Evolutionary conservation across 768 basidiomycete genomes (phyloP).

Genomic region (Collybia sp.): DNA sequence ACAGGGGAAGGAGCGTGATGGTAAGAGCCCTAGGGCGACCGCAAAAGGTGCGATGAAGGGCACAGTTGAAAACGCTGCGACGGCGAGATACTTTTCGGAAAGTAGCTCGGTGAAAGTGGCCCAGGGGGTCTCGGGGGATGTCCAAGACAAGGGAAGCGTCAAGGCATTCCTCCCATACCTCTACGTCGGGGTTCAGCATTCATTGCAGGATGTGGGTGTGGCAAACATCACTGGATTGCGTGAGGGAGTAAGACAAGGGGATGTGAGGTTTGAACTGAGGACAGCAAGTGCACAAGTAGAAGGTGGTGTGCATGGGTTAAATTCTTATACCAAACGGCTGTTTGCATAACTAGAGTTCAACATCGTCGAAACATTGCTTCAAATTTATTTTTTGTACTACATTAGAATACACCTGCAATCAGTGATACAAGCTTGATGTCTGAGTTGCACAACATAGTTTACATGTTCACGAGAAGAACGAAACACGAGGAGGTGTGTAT

Average conservation of each 20-base stretch:
- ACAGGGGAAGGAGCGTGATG: slow-evolving; percentile 47
- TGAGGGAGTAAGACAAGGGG: slow-evolving; percentile 57
- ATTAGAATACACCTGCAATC: too few species aligned
- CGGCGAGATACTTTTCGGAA: slow-evolving; percentile 94
- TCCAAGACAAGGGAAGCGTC: slow-evolving; percentile 95
- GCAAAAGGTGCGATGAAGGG: slow-evolving; percentile 27
- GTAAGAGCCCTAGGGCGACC: slow-evolving; percentile 35
- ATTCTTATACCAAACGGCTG: slow-evolving; percentile 65
- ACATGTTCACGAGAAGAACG: too few species aligned
- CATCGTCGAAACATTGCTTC: too few species aligned
- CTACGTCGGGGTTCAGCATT: slow-evolving; percentile 82
- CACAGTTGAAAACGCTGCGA: slow-evolving; percentile 87
- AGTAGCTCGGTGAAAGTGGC: slow-evolving; percentile 92
- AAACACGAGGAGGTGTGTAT: too few species aligned
- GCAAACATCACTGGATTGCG: slow-evolving; percentile 61
- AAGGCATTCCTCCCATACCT: slow-evolving; percentile 89
- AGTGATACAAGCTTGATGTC: too few species aligned
- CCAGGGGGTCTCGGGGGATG: slow-evolving; percentile 93
- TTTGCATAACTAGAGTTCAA: too few species aligned
- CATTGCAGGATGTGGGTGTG: slow-evolving; percentile 90
- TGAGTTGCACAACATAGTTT: too few species aligned
- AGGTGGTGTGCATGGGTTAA: slow-evolving; percentile 92
- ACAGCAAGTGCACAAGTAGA: slow-evolving; percentile 95
- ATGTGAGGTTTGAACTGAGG: slow-evolving; percentile 85
- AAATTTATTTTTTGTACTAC: too few species aligned